Evolutionary conservation across 176 grass and related monocot genomes (phyloP), one percentile per base, ranked within the genome.

Genomic region (Raddia distichophylla): DNA sequence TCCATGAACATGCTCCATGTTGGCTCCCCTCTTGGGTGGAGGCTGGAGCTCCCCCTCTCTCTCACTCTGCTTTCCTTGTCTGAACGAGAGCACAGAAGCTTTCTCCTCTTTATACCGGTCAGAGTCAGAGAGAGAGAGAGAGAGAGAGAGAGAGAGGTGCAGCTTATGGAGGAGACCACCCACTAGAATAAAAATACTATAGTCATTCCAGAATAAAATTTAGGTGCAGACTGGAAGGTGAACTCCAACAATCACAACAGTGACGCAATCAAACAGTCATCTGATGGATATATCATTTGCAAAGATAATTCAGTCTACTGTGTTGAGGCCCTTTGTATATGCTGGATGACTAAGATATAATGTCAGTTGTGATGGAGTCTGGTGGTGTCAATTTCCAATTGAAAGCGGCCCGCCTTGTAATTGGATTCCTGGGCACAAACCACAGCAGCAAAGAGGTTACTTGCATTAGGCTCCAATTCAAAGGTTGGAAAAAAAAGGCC

Each of bases 391-490:
- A 73, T 82, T 84, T 76, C 57, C 80, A 45, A 20, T 42, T 59
- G 74, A 5, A 72, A 57, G 57, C 81, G 85, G 67, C 22, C 80
- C 85, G 56, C 68, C 60, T 60, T 71, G 32, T 70, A 74, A 76
- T 84, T 57, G 80, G 89, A 76, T 87, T 71, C 80, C 40, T 70
- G 63, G 10, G 49, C 81, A 53, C 27, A 83, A 74, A n/a, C 75
- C 69, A 81, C 50, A 49, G 50, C 60, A 51, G 33, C 40, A 66
- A 3, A 60, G n/a, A 78, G 59, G 78, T 82, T 60, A 35, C 78
- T 78, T 86, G 83, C 64, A 86, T 10, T 72, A 51, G 27, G 60
- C 49, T 19, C 22, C 53, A 82, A 73, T 56, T 81, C 11, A 20
- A 43, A 43, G 52, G 6, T 48, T 0, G 37, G 37, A 78, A 85